These are phyloP conservation scores for Stachybotrys echinatus DNA, from an alignment of 2,329 filamentous ascomycete species.

Conservation along the genomic window DNA sequence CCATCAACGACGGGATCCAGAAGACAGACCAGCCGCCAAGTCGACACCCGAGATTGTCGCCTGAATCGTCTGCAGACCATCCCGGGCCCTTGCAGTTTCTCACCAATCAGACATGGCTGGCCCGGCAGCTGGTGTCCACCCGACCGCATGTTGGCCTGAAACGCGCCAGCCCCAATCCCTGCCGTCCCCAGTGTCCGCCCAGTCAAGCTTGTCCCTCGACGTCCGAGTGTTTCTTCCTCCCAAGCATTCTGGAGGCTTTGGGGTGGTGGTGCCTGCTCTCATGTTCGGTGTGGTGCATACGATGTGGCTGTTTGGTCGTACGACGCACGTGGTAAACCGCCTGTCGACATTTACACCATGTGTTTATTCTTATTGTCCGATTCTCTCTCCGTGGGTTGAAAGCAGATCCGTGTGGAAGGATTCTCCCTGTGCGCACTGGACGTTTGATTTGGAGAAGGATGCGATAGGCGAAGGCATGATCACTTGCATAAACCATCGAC, in stretches of 20 bases:
- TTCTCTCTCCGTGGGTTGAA: no score
- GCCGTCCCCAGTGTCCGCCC: no score
- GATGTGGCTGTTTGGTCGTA: no score
- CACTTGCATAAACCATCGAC: background rate
- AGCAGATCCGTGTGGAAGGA: no score
- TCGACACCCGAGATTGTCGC: background rate
- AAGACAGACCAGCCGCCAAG: background rate
- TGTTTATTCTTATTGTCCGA: no score
- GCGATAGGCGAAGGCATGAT: background rate
- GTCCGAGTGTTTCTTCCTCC: background rate
- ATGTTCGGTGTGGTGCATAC: no score
- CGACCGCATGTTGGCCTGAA: slow-evolving; percentile 1
- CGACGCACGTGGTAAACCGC: no score
- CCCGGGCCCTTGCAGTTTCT: background rate
- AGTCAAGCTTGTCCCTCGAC: background rate
- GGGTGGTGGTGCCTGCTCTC: no score
- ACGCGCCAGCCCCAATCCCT: slow-evolving; percentile 3
- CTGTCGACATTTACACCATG: no score
- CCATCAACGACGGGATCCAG: no score
- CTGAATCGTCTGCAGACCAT: background rate
- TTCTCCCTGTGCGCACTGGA: no score
- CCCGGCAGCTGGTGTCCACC: background rate
- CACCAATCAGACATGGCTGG: background rate
- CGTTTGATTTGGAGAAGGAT: background rate
- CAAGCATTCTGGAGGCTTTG: no score